Evolutionary conservation across 2,329 filamentous ascomycete species (phyloP), one percentile per base, ranked within the genome.

Genomic region (Fusarium chaquense): DNA sequence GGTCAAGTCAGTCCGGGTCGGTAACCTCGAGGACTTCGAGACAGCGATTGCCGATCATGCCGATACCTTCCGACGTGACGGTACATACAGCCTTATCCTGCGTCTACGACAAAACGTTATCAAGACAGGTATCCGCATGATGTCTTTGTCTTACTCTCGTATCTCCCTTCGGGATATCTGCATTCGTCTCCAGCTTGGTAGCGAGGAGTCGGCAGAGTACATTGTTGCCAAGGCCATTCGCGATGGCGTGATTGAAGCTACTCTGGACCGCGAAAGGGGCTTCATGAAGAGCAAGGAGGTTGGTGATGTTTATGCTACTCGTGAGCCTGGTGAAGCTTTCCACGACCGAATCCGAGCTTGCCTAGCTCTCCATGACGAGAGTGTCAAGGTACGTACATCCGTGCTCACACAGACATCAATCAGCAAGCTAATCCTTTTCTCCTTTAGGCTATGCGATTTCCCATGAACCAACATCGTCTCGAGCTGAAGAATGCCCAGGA

Each of bases 241-340:
- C 22, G 96, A 99, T 76, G 96, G 96, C 62, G 96, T 98, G 58
- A 98, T 98, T 62, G 95, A 98, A 85, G 95, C 95, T 35, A 94
- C 92, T 3, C 84, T 98, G 66, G 95, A 99, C 79, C 92, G 97
- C 69, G 94, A 98, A 85, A 90, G 91, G 70, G 96, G 96, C 0
- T 98, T 93, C 83, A 98, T 98, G 94, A 97, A 97, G 89, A 98
- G 94, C 81, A 97, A 97, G 85, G 94, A 98, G 75, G 87, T 97
- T 33, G 93, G 94, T 45, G 96, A 99, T 79, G 93, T 98, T 40
- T 99, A 99, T 79, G 93, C 94, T 56, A 99, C 96, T 44, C 89
- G 93, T 68, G 96, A 99, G 81, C 96, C 96, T 0, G 94, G 93
- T 53, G 95, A 99, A 85, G 94, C 93, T 2, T 99, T 99, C 87